Evolutionary conservation across 345 rosid species (phyloP).

Genomic region (Pistacia atlantica): DNA sequence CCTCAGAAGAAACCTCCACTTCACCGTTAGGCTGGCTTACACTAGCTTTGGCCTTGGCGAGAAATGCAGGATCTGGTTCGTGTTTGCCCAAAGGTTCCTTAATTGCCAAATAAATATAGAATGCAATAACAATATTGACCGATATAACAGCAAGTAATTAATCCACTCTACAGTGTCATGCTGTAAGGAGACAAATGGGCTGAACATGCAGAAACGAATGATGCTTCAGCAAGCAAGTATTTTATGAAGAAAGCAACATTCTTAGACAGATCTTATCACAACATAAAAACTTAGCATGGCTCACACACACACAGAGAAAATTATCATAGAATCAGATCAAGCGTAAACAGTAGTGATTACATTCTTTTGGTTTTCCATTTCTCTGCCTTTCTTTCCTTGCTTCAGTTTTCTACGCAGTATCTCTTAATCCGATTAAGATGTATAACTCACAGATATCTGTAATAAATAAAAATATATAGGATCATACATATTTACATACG

Average conservation of each 20-base stretch:
- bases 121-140: constrained; percentile 76
- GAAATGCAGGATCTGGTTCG: constrained; percentile 80
- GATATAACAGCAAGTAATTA: constrained; percentile 81
- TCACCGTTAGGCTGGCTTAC: constrained; percentile 42
- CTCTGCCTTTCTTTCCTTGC: too few species aligned
- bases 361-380: too few species aligned
- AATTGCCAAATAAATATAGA: constrained; percentile 83
- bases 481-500: too few species aligned
- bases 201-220: constrained; percentile 53
- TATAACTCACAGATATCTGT: too few species aligned
- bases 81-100: constrained; percentile 82
- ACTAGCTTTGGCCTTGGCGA: constrained; percentile 81
- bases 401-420: too few species aligned
- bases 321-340: background rate
- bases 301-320: too few species aligned
- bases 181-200: constrained; percentile 65
- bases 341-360: too few species aligned
- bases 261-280: background rate
- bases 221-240: background rate
- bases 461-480: too few species aligned
- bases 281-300: background rate
- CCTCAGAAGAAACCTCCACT: constrained; percentile 36
- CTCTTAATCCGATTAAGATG: too few species aligned
- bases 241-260: background rate
- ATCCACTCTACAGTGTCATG: constrained; percentile 75